Evolutionary conservation across 2,329 filamentous ascomycete species (phyloP), one percentile per base, ranked within the genome.

Genomic region (Stachybotrys chlorohalonatus): DNA sequence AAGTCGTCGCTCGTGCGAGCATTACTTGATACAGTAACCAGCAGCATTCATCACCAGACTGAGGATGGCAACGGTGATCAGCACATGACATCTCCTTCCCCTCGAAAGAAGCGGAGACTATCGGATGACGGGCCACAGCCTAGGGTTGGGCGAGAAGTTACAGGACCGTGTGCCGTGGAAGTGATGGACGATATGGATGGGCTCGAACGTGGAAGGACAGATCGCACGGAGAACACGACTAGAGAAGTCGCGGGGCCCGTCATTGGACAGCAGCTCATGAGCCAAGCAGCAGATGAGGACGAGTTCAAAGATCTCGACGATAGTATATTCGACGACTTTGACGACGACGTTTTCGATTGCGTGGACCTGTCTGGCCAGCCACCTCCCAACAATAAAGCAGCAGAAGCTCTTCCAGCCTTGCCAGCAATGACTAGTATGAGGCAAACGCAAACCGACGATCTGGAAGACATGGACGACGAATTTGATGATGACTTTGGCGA

Each of bases 1-100:
- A 85, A 84, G 58, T 75, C 77, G 0, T 80, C 76, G 4, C 73
- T 83, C 62, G 78, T 83, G n/a, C 80, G 77, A 42, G 81, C 83
- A 15, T 70, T 92, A 53, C 72, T 92, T 17, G 80, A 89, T 62
- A 85, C 82, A 52, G 85, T 90, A 52, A 76, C 74, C 52, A 75
- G 72, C 55, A 79, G 78, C 59, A 75, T 81, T 49, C 75, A 75
- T 53, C 75, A 72, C 48, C 71, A 71, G 3, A 71, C 68, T 47
- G 65, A 68, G 6, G 63, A 63, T 1, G 65, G 69, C 53, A 59
- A 60, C 6, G 65, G 55, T n/a, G 64, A 67, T 24, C 59, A 65
- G 15, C 60, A 62, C 3, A 54, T 62, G 39, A 70, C 71, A 50
- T 77, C 76, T 1, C 75, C 78, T 2, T 79, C 75, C 17, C 70